Evolutionary conservation across 2,329 filamentous ascomycete species (phyloP).

Genomic region (Arthrobotrys megalospora): DNA sequence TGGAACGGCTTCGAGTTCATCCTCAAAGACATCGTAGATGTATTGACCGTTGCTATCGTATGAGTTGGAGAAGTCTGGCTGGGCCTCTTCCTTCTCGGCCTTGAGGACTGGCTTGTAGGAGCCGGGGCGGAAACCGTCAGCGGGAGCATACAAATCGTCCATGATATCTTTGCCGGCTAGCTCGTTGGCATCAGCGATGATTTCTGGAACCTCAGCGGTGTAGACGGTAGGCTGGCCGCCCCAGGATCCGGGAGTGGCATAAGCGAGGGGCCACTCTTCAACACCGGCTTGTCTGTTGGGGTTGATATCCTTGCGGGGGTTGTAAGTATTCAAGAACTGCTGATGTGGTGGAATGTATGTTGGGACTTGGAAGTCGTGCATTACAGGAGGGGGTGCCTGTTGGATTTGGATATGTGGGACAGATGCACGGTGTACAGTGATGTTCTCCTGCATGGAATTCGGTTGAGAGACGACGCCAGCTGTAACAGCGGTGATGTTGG

Average conservation of each 20-base stretch:
- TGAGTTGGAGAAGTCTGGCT: constrained; percentile 54
- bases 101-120: constrained; percentile 54
- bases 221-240: constrained; percentile 53
- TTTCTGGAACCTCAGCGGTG: constrained; percentile 51
- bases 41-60: constrained; percentile 60
- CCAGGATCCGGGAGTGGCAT: constrained; percentile 61
- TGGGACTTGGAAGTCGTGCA: constrained; percentile 51
- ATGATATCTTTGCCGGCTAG: constrained; percentile 56
- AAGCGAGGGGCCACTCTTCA: constrained; percentile 64
- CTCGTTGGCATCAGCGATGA: constrained; percentile 52
- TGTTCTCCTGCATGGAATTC: constrained; percentile 62
- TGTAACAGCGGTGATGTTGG: constrained; percentile 49
- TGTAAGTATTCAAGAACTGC: constrained; percentile 61
- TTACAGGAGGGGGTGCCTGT: constrained; percentile 51
- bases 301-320: constrained; percentile 63
- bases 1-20: constrained; percentile 56
- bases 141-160: constrained; percentile 53
- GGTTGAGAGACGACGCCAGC: constrained; percentile 39
- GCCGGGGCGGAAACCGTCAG: constrained; percentile 55
- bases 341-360: constrained; percentile 51
- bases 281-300: constrained; percentile 61
- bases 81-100: constrained; percentile 48
- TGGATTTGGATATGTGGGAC: constrained; percentile 59
- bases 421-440: constrained; percentile 61
- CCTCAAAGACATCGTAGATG: constrained; percentile 57